These are phyloP conservation scores for Uronychia setigera DNA, from an alignment of 73 alveolate species.

Conservation along the genomic window DNA sequence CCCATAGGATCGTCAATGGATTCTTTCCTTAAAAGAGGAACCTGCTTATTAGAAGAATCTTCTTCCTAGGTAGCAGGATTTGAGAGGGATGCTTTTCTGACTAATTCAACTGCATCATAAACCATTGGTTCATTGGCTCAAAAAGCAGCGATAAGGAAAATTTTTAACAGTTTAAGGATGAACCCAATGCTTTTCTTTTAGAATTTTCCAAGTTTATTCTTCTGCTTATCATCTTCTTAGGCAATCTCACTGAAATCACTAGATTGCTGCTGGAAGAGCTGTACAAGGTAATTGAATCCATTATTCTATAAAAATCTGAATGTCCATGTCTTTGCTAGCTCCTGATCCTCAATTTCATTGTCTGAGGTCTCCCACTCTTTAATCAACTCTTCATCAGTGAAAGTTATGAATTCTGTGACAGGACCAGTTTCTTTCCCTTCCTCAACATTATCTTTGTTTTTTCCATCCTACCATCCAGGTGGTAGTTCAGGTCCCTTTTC, in stretches of 20 bases:
- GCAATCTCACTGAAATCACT: background rate
- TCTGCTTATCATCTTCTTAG: conserved; percentile 19
- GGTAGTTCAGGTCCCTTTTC: too few species aligned
- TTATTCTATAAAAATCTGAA: conserved; percentile 21
- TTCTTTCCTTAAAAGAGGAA: background rate
- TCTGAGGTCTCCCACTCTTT: background rate
- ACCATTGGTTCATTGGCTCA: conserved; percentile 5
- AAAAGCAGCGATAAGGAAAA: conserved; percentile 52
- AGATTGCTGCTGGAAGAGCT: conserved; percentile 11
- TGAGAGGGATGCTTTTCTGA: conserved; percentile 12
- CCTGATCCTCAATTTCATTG: conserved; percentile 3
- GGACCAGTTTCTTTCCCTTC: background rate
- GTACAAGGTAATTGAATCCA: conserved; percentile 38
- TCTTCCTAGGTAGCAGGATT: conserved; percentile 3
- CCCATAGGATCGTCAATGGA: background rate
- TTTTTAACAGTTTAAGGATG: conserved; percentile 36
- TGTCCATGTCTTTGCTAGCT: conserved; percentile 33
- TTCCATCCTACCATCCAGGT: too few species aligned
- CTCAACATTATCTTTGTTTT: background rate
- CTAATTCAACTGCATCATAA: conserved; percentile 13
- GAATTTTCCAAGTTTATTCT: conserved; percentile 1
- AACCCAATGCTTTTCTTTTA: conserved; percentile 40
- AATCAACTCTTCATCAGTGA: conserved; percentile 16
- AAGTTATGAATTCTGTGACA: background rate
- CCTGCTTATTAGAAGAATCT: too few species aligned